Percentiles rank a stretch among this genome's conserved stretches.
Evolutionary conservation across 2,329 filamentous ascomycete species (phyloP).

Genomic region (Thermoascus crustaceus): DNA sequence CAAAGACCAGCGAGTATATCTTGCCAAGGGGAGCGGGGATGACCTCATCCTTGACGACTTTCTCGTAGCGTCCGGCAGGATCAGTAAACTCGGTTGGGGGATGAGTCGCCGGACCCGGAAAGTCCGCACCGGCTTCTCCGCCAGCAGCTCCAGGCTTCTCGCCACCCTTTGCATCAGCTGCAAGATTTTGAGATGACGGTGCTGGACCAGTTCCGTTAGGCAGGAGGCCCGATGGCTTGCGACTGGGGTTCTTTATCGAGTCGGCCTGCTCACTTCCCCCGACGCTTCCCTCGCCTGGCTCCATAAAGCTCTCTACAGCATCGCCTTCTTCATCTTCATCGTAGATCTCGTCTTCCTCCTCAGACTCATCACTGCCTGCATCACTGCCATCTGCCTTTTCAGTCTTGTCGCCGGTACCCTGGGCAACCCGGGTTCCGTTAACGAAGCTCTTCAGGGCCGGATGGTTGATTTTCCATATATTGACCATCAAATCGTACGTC

Average conservation of each 20-base stretch:
- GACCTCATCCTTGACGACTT: conserved; percentile 72
- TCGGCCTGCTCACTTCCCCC: conserved; percentile 45
- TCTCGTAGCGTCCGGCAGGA: conserved; percentile 69
- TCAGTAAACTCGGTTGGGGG: conserved; percentile 80
- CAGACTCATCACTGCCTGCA: conserved; percentile 66
- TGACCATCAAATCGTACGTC: conserved; percentile 93
- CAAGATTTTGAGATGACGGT: conserved; percentile 28
- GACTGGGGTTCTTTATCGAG: conserved; percentile 47
- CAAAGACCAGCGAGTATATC: conserved; percentile 82
- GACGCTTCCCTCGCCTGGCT: conserved; percentile 46
- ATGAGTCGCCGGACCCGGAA: conserved; percentile 77
- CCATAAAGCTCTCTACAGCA: conserved; percentile 53
- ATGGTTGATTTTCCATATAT: conserved; percentile 97
- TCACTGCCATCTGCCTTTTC: conserved; percentile 67
- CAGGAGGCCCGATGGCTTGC: conserved; percentile 59
- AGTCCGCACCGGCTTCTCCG: conserved; percentile 47
- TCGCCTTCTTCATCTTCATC: conserved; percentile 45
- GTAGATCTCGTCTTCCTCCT: conserved; percentile 59
- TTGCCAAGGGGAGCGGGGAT: conserved; percentile 85
- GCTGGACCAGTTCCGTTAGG: conserved; percentile 26
- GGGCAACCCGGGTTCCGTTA: conserved; percentile 76
- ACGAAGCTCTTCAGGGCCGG: conserved; percentile 83
- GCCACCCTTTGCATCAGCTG: conserved; percentile 34
- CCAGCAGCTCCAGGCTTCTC: conserved; percentile 40
- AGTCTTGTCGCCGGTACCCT: conserved; percentile 79